Conservation (phyloP, 2,329 filamentous ascomycete genomes). For the Leptodontidium sp. region DNA sequence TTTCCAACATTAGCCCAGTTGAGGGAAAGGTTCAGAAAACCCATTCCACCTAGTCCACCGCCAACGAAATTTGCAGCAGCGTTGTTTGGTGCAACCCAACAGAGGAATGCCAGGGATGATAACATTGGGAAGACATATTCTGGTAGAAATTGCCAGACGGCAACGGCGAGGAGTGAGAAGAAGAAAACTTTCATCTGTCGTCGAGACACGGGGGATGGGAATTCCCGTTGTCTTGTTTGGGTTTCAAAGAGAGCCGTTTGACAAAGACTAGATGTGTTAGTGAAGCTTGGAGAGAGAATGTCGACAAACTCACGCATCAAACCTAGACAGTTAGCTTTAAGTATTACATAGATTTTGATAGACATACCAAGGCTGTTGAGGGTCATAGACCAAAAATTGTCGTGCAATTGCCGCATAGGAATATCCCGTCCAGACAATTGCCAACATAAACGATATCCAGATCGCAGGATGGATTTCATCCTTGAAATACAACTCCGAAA, state of each 20-base stretch:
- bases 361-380: constrained; percentile 59
- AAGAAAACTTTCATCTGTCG: constrained; percentile 67
- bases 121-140: constrained; percentile 68
- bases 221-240: constrained; percentile 59
- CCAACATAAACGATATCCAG: constrained; percentile 67
- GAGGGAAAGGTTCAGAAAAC: constrained; percentile 64
- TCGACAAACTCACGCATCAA: constrained; percentile 49
- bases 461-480: constrained; percentile 60
- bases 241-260: constrained; percentile 68
- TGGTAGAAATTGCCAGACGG: constrained; percentile 68
- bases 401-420: constrained; percentile 65
- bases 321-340: constrained; percentile 49
- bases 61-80: constrained; percentile 66
- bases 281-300: neutral
- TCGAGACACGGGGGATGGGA: constrained; percentile 56
- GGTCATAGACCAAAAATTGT: constrained; percentile 65
- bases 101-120: constrained; percentile 66
- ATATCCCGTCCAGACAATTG: constrained; percentile 65
- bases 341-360: neutral
- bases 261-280: constrained; percentile 47
- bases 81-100: constrained; percentile 69
- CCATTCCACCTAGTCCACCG: constrained; percentile 68
- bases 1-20: constrained; percentile 69
- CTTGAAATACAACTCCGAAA: constrained; percentile 65
- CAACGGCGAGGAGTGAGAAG: constrained; percentile 58